phyloP scores from a whole-genome alignment of 176 grass and related monocot genomes.

The Carex myosuroides region DNA sequence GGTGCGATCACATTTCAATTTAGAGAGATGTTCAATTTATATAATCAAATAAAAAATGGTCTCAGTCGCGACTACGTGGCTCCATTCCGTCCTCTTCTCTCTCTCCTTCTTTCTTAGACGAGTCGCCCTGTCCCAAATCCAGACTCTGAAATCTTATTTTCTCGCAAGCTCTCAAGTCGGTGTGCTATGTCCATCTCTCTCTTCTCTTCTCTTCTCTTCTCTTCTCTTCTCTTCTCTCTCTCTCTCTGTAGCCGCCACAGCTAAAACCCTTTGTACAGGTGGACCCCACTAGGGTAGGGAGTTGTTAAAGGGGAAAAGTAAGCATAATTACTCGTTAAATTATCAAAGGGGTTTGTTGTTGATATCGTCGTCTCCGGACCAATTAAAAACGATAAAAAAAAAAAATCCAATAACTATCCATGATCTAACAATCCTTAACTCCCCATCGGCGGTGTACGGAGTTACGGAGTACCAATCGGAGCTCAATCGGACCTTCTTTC shows the following conservation, averaged over 20 bases:
- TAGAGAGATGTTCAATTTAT: too few species aligned
- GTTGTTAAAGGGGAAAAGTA: neutral
- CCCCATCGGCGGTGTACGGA: neutral
- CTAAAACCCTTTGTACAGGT: neutral
- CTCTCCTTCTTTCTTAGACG: neutral
- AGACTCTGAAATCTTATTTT: neutral
- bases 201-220: too few species aligned
- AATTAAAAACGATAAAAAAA: neutral
- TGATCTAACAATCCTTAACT: neutral
- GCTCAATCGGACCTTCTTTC: neutral
- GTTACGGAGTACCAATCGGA: neutral
- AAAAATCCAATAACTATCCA: neutral
- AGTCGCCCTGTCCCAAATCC: neutral
- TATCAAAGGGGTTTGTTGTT: neutral
- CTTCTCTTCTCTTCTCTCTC: too few species aligned
- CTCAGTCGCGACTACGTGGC: conserved; percentile 1
- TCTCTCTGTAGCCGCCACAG: neutral
- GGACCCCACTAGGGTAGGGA: neutral
- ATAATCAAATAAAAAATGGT: neutral
- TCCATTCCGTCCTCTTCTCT: neutral
- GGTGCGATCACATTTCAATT: too few species aligned
- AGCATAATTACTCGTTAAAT: neutral
- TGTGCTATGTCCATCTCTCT: too few species aligned
- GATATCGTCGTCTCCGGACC: neutral
- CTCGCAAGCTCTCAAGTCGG: neutral